Percentiles rank a stretch among this genome's conserved stretches.
Evolutionary conservation across 176 grass and related monocot genomes (phyloP).

Genomic region (Chrysopogon serrulatus): DNA sequence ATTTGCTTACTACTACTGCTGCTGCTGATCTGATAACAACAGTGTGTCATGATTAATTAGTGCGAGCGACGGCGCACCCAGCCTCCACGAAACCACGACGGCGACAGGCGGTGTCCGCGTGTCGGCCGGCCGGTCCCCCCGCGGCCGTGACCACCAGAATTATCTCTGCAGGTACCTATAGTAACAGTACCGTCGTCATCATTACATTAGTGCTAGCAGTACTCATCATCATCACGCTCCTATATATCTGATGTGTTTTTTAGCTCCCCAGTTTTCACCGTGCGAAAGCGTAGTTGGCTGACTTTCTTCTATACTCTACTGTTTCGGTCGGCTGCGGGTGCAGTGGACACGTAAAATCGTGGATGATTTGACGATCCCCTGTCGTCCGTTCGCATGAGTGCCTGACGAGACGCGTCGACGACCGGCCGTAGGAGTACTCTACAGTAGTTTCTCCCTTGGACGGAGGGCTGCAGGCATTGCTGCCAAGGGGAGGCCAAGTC

Average conservation of each 20-base stretch:
- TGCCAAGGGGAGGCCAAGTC: too few species aligned
- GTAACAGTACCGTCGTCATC: neutral
- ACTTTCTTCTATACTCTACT: too few species aligned
- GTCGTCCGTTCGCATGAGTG: neutral
- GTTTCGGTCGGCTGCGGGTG: too few species aligned
- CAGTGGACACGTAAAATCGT: neutral
- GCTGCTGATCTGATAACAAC: neutral
- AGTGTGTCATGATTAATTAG: neutral
- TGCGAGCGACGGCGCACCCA: neutral
- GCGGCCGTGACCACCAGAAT: neutral
- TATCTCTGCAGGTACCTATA: neutral
- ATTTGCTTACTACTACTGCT: neutral
- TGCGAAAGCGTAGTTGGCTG: neutral
- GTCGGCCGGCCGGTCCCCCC: neutral
- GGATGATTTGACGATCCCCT: constrained; percentile 10
- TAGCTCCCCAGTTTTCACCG: neutral
- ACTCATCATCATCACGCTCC: neutral
- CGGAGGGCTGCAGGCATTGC: neutral
- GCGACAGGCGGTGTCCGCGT: neutral
- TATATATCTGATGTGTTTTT: neutral
- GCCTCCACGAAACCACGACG: neutral
- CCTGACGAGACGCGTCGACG: constrained; percentile 29
- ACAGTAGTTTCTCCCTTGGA: constrained; percentile 11
- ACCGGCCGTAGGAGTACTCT: neutral
- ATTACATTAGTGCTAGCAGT: neutral